Conservation (phyloP, 2,329 filamentous ascomycete genomes). For the Trichophyton benhamiae region DNA sequence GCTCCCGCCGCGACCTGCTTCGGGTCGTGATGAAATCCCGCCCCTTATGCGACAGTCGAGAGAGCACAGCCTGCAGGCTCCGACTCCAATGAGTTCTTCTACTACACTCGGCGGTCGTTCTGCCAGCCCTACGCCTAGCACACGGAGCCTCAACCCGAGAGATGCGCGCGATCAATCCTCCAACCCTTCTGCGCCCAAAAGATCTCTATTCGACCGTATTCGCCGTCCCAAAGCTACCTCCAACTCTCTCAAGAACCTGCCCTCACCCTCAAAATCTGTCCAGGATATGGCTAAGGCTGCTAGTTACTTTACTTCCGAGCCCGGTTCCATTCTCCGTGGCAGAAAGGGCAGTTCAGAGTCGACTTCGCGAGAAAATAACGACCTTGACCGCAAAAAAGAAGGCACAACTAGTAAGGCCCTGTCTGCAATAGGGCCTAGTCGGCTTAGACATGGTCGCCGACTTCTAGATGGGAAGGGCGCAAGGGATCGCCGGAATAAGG, state of each 20-base stretch:
- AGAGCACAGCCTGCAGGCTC: conserved; percentile 21
- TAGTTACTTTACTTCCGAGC: conserved; percentile 22
- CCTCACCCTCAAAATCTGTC: conserved; percentile 20
- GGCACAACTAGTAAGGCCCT: conserved; percentile 20
- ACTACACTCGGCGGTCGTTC: conserved; percentile 48
- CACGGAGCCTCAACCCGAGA: conserved; percentile 45
- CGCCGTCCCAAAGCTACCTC: conserved; percentile 38
- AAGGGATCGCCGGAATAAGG: conserved; percentile 11
- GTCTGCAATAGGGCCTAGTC: conserved; percentile 15
- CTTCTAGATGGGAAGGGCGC: conserved; percentile 23
- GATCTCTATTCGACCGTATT: conserved; percentile 43
- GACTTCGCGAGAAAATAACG: conserved; percentile 19
- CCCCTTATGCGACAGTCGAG: conserved; percentile 31
- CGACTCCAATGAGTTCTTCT: conserved; percentile 24
- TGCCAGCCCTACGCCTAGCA: conserved; percentile 70
- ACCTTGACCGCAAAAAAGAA: conserved; percentile 30
- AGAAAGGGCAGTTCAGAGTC: conserved; percentile 29
- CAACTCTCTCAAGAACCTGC: conserved; percentile 21
- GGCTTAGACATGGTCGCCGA: conserved; percentile 24
- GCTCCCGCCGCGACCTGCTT: conserved; percentile 4
- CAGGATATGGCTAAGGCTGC: conserved; percentile 20
- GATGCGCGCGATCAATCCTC: conserved; percentile 34
- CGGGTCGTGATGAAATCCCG: conserved; percentile 27
- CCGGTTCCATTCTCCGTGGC: conserved; percentile 21
- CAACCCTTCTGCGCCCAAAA: conserved; percentile 26